These are phyloP conservation scores for Immersiella caudata DNA, from an alignment of 495 filamentous ascomycete species.

Conservation along the genomic window DNA sequence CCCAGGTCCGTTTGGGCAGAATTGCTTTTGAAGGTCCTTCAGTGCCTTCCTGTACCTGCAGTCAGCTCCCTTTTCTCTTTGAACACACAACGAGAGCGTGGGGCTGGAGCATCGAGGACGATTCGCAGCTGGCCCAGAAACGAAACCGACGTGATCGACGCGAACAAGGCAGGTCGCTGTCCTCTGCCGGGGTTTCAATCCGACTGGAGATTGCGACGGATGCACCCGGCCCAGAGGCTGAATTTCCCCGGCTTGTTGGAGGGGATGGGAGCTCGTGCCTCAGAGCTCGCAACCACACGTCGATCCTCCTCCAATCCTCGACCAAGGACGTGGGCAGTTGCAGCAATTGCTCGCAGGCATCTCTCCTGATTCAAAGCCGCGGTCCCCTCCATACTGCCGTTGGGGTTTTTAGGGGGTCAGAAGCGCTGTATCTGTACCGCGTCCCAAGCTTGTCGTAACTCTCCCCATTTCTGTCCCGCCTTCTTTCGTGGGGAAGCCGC, in stretches of 20 bases:
- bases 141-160: slow-evolving; percentile 2
- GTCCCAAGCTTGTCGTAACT: slow-evolving; percentile 4
- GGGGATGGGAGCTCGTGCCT: slow-evolving; percentile 18
- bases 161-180: slow-evolving; percentile 4
- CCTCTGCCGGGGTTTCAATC: slow-evolving; percentile 17
- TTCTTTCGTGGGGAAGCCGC: not conserved
- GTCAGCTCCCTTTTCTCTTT: not conserved
- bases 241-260: slow-evolving; percentile 20
- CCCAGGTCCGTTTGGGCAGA: slow-evolving; percentile 4
- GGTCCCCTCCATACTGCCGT: slow-evolving; percentile 3
- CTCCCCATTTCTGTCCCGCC: slow-evolving; percentile 11
- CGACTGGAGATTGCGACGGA: slow-evolving; percentile 22
- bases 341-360: slow-evolving; percentile 17
- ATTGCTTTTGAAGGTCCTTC: slow-evolving; percentile 5
- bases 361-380: slow-evolving; percentile 18
- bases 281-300: not conserved
- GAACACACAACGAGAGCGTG: not conserved
- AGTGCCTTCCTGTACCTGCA: not conserved
- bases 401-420: not conserved
- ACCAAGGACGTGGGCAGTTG: slow-evolving; percentile 15
- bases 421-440: not conserved
- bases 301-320: slow-evolving; percentile 11
- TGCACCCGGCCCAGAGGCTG: slow-evolving; percentile 23
- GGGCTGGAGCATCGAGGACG: not conserved
- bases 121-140: not conserved